Evolutionary conservation across 805 yeast species (phyloP).

Genomic region (Teunomyces lycoperdinae): DNA sequence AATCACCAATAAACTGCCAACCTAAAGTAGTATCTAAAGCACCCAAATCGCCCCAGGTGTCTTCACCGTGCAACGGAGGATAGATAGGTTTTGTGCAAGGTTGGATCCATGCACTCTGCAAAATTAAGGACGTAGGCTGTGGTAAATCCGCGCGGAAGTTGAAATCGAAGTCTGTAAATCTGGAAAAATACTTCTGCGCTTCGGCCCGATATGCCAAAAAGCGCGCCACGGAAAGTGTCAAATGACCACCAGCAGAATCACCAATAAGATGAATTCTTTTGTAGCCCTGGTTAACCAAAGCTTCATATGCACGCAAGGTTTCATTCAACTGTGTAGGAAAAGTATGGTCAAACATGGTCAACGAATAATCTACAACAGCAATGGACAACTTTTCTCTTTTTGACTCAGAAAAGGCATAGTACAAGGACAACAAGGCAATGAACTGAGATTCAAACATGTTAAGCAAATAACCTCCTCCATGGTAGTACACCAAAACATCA

Average conservation of each 20-base stretch:
- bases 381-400: slow-evolving; percentile 15
- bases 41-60: slow-evolving; percentile 32
- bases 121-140: slow-evolving; percentile 27
- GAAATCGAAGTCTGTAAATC: slow-evolving; percentile 16
- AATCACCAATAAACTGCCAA: slow-evolving; percentile 27
- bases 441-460: slow-evolving; percentile 21
- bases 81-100: slow-evolving; percentile 21
- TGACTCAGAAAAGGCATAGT: slow-evolving; percentile 17
- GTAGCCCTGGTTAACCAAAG: slow-evolving; percentile 14
- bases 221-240: slow-evolving; percentile 13
- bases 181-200: slow-evolving; percentile 19
- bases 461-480: slow-evolving; percentile 27
- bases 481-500: slow-evolving; percentile 20
- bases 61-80: slow-evolving; percentile 21
- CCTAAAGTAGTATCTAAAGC: slow-evolving; percentile 27
- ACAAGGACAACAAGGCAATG: slow-evolving; percentile 21
- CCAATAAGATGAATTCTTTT: slow-evolving; percentile 16
- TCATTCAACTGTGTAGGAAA: slow-evolving; percentile 27
- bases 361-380: slow-evolving; percentile 22
- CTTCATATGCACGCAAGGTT: slow-evolving; percentile 12
- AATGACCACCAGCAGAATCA: slow-evolving; percentile 20
- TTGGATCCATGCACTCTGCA: slow-evolving; percentile 37
- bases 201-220: slow-evolving; percentile 32
- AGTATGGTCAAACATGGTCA: slow-evolving; percentile 16
- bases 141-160: slow-evolving; percentile 16